These are phyloP conservation scores for Ophidiomyces ophidiicola DNA, from an alignment of 2,329 filamentous ascomycete genomes.

Conservation along the genomic window DNA sequence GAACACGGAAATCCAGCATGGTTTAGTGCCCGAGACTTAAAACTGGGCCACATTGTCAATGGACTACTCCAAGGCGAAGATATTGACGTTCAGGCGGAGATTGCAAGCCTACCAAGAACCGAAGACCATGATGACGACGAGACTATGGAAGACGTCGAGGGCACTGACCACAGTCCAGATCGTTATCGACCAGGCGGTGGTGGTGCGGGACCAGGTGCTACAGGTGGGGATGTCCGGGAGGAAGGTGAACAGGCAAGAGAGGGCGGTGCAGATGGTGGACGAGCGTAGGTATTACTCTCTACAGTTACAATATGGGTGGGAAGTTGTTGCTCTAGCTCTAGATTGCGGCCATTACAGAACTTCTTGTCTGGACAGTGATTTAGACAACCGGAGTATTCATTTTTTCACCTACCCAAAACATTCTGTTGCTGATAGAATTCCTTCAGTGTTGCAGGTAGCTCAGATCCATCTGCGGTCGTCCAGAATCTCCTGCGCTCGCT, in stretches of 20 bases:
- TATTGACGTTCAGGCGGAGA: slow-evolving; percentile 62
- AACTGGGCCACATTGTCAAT: slow-evolving; percentile 80
- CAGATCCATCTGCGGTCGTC: slow-evolving; percentile 66
- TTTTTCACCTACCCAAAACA: slow-evolving; percentile 7
- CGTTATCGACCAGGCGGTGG: slow-evolving; percentile 49
- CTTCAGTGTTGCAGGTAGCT: slow-evolving; percentile 47
- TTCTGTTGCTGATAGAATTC: slow-evolving; percentile 13
- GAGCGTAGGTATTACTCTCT: slow-evolving; percentile 82
- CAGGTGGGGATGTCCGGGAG: slow-evolving; percentile 79
- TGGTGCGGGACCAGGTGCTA: slow-evolving; percentile 74
- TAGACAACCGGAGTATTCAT: slow-evolving; percentile 7
- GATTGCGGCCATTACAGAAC: neutral
- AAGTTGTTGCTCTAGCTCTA: slow-evolving; percentile 1
- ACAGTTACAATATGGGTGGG: slow-evolving; percentile 7
- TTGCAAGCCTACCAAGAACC: slow-evolving; percentile 49
- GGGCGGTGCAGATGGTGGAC: slow-evolving; percentile 87
- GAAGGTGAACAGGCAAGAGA: slow-evolving; percentile 81
- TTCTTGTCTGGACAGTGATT: neutral
- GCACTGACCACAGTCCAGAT: slow-evolving; percentile 44
- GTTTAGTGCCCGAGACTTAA: slow-evolving; percentile 75
- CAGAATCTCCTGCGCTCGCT: slow-evolving; percentile 82
- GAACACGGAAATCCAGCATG: slow-evolving; percentile 56
- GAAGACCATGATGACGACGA: slow-evolving; percentile 55
- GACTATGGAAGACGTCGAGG: slow-evolving; percentile 66
- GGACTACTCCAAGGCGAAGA: slow-evolving; percentile 77